Conservation (phyloP, 805 yeast species). For the Yamadazyma kitorensis region DNA sequence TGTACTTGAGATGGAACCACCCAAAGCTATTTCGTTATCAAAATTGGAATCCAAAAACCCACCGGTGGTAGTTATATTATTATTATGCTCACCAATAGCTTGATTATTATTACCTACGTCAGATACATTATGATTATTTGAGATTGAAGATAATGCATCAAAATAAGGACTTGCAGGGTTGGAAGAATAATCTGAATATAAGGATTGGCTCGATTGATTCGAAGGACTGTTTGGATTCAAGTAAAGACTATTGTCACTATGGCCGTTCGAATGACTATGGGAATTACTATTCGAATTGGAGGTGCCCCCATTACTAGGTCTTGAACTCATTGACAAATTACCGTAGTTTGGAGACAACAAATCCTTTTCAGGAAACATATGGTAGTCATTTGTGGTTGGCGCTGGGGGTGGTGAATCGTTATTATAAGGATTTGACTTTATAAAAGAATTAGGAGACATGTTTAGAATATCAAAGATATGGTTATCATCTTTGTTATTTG, state of each 20-base stretch:
- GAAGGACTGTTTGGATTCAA: slow-evolving; percentile 14
- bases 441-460: slow-evolving; percentile 22
- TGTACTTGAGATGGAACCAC: slow-evolving; percentile 37
- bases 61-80: slow-evolving; percentile 2
- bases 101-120: slow-evolving; percentile 9
- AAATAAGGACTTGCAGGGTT: slow-evolving; percentile 36
- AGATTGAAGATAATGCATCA: slow-evolving; percentile 27
- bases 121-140: slow-evolving; percentile 6
- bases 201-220: slow-evolving; percentile 17
- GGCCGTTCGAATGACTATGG: background rate
- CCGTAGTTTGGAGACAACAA: background rate
- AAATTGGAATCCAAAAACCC: slow-evolving; percentile 17
- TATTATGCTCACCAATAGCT: no score
- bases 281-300: no score
- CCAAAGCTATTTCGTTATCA: slow-evolving; percentile 36
- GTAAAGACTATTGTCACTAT: slow-evolving; percentile 4
- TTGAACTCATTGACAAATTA: no score
- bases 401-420: slow-evolving; percentile 13
- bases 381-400: slow-evolving; percentile 16
- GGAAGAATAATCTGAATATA: slow-evolving; percentile 36
- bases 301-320: no score
- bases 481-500: slow-evolving; percentile 19
- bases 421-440: slow-evolving; percentile 4
- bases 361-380: slow-evolving; percentile 9
- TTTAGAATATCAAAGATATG: slow-evolving; percentile 29